These are phyloP conservation scores for Imleria badia DNA, from an alignment of 768 basidiomycete genomes.

Conservation along the genomic window DNA sequence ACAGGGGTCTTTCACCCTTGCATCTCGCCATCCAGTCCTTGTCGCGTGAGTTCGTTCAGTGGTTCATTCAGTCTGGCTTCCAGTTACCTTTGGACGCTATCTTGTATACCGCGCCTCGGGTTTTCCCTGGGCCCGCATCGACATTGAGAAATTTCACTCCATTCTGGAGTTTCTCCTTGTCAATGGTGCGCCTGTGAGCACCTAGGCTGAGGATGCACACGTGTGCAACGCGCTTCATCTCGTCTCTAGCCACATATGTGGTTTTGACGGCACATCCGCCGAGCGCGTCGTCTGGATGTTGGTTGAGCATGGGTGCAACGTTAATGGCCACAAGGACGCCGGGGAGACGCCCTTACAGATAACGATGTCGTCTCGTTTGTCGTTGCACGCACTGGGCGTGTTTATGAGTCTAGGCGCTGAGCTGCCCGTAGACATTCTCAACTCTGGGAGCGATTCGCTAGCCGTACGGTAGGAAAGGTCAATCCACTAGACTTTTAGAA, in stretches of 20 bases:
- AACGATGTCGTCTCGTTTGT: neutral
- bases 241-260: neutral
- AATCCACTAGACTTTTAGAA: neutral
- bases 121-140: too few relatives aligned
- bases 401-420: neutral
- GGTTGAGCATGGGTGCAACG: neutral
- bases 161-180: neutral
- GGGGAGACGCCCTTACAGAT: neutral
- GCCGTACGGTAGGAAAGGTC: too few relatives aligned
- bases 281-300: neutral
- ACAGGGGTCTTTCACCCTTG: neutral
- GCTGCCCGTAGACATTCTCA: too few relatives aligned
- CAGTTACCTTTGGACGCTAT: neutral
- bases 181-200: neutral
- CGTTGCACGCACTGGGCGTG: neutral
- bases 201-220: too few relatives aligned
- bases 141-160: neutral
- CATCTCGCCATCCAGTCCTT: neutral
- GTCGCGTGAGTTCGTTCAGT: neutral
- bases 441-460: too few relatives aligned
- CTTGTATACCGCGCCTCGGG: neutral
- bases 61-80: neutral
- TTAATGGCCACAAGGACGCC: too few relatives aligned
- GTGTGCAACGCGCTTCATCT: neutral
- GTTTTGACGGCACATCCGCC: too few relatives aligned